These are phyloP conservation scores for Metschnikowia lachancei DNA, from an alignment of 805 yeast genomes.

Conservation along the genomic window DNA sequence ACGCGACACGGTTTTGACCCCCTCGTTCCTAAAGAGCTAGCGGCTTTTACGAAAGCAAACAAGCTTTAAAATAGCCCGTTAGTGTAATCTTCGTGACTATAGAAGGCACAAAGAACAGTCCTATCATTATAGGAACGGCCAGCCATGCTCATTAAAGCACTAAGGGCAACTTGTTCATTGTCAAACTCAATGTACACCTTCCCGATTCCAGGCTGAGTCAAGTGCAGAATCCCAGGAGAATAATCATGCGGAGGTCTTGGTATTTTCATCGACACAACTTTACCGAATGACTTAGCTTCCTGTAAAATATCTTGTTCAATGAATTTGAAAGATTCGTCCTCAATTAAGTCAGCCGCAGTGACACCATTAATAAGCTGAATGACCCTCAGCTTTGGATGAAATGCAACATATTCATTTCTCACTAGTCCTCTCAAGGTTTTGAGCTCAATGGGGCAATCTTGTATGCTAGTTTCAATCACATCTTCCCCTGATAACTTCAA, in stretches of 20 bases:
- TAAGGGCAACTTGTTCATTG: constrained; percentile 46
- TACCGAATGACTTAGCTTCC: constrained; percentile 52
- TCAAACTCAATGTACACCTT: constrained; percentile 67
- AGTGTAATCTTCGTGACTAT: constrained; percentile 58
- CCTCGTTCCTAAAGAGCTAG: constrained; percentile 36
- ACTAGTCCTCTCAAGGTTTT: constrained; percentile 39
- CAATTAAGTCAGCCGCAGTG: constrained; percentile 59
- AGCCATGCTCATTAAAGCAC: constrained; percentile 57
- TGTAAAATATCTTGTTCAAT: constrained; percentile 50
- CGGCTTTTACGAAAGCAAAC: constrained; percentile 14
- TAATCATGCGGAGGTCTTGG: constrained; percentile 58
- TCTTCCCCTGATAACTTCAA: constrained; percentile 20
- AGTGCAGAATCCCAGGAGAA: constrained; percentile 40
- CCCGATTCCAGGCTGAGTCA: constrained; percentile 60
- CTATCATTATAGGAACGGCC: constrained; percentile 71
- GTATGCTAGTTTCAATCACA: constrained; percentile 30
- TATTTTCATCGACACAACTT: constrained; percentile 51
- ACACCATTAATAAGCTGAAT: constrained; percentile 66
- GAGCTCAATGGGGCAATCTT: constrained; percentile 36
- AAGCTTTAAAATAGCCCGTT: constrained; percentile 29
- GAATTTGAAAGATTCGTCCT: constrained; percentile 46
- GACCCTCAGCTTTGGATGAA: constrained; percentile 47
- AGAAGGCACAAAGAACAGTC: constrained; percentile 61
- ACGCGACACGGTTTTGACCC: constrained; percentile 62
- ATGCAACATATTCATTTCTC: constrained; percentile 33